phyloP scores from a whole-genome alignment of 2,329 filamentous ascomycete species.

The Clonostachys solani region DNA sequence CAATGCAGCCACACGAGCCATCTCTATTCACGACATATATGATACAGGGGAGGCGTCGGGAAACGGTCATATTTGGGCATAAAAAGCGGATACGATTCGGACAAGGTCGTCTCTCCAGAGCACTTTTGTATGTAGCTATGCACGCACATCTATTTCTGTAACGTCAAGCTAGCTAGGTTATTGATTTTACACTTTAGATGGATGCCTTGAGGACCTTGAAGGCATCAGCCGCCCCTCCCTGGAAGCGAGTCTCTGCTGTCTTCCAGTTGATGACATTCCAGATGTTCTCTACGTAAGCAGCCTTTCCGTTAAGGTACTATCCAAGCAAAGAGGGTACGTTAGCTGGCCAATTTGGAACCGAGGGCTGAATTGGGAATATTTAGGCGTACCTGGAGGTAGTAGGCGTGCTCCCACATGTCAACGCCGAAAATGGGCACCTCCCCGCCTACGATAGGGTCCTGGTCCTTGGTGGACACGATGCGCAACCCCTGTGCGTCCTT shows the following conservation, averaged over 20 bases:
- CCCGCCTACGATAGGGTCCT: constrained; percentile 66
- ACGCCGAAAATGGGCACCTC: constrained; percentile 71
- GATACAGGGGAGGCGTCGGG: no score
- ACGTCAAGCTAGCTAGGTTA: no score
- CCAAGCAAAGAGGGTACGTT: constrained; percentile 15
- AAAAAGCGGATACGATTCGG: no score
- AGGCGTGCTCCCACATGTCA: constrained; percentile 94
- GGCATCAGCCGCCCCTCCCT: constrained; percentile 38
- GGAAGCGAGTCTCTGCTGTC: constrained; percentile 60
- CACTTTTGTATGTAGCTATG: no score
- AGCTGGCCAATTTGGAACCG: not conserved
- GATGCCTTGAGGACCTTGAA: constrained; percentile 39
- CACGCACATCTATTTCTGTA: no score
- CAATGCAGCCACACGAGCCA: no score
- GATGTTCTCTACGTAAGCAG: constrained; percentile 70
- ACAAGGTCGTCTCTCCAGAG: no score
- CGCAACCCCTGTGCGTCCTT: constrained; percentile 57
- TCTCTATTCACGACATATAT: no score
- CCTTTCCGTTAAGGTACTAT: constrained; percentile 73
- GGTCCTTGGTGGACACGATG: constrained; percentile 81
- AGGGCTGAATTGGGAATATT: not conserved
- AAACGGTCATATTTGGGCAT: no score
- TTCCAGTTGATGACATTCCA: constrained; percentile 80
- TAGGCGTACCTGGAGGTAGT: constrained; percentile 68
- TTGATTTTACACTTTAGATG: constrained; percentile 17